Conservation (phyloP, 768 basidiomycete species). For the Leccinum fibrillosum region DNA sequence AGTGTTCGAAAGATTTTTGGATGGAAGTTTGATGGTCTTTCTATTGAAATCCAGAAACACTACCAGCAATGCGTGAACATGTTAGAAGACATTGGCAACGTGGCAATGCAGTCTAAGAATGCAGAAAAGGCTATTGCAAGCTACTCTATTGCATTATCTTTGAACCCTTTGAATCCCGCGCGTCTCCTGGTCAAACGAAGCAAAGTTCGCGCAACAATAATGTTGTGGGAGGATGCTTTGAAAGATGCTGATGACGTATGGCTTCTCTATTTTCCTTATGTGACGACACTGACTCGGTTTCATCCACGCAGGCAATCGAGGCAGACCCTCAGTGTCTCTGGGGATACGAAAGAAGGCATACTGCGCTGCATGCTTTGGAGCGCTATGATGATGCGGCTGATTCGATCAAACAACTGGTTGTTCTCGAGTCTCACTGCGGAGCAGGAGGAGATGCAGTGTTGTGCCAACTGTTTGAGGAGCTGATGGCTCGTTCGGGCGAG, state of each 20-base stretch:
- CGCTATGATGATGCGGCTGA: neutral
- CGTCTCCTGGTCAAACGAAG: constrained; percentile 10
- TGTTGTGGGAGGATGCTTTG: constrained; percentile 7
- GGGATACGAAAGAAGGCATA: constrained; percentile 3
- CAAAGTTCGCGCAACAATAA: neutral
- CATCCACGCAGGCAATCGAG: neutral
- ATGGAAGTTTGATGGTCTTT: constrained; percentile 10
- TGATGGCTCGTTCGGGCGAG: no score
- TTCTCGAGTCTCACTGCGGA: no score
- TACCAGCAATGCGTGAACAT: neutral
- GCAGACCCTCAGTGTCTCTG: neutral
- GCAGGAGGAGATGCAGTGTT: no score
- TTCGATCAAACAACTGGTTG: neutral
- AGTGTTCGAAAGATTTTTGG: constrained; percentile 3
- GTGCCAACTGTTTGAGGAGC: no score
- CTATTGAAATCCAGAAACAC: neutral
- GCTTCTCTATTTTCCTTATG: no score
- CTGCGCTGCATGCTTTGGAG: neutral
- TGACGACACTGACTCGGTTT: neutral
- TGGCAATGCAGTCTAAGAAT: neutral
- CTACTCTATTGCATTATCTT: neutral
- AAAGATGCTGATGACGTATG: neutral
- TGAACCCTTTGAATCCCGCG: neutral
- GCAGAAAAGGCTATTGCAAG: neutral
- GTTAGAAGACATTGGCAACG: neutral